Evolutionary conservation across 140 eudicot genomes (phyloP), one percentile per base, ranked within the genome.

Genomic region (Anethum foeniculum): DNA sequence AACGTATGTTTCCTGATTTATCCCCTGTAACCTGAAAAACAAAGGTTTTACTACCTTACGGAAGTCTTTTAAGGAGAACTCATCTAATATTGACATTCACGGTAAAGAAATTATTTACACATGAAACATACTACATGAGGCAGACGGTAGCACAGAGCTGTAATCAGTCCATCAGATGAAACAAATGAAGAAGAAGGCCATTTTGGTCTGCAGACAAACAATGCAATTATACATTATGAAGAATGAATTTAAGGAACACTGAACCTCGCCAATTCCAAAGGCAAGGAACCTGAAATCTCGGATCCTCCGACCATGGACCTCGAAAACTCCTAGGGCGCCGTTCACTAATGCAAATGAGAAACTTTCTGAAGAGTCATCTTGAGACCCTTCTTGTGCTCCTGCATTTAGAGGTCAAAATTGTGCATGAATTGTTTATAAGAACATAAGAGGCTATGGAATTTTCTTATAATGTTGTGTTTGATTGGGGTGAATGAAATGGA

Each of bases 261-360:
- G 34, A 32, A 51, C 71, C n/a, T 25, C 32, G n/a, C 36, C 32
- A 14, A 51, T 56, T 10, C 30, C 46, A 44, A 62, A 76, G 76
- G 84, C 74, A 86, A 73, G 39, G 30, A 75, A 95, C 99, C 93
- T 92, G 88, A 89, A 95, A 74, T 95, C 99, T 46, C 96, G 94
- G 76, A 95, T 91, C 90, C 99, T 95, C 78, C 99, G 89, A 10
- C 99, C 99, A n/a, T 91, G 97, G 80, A 95, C 97, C 92, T 92
- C 99, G 79, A 95, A 95, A 85, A 92, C 99, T 69, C 99, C 99
- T 77, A 95, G 93, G 49, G 99, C 99, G 16, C 99, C 99, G 86
- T 95, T 95, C 44, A 88, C 97, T 76, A 95, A 69, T 14, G 99
- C 97, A 87, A 95, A 95, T 81, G 99, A 87, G 84, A 95, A 95